phyloP scores from a whole-genome alignment of 2,329 filamentous ascomycete genomes.

The Epichloe typhina region DNA sequence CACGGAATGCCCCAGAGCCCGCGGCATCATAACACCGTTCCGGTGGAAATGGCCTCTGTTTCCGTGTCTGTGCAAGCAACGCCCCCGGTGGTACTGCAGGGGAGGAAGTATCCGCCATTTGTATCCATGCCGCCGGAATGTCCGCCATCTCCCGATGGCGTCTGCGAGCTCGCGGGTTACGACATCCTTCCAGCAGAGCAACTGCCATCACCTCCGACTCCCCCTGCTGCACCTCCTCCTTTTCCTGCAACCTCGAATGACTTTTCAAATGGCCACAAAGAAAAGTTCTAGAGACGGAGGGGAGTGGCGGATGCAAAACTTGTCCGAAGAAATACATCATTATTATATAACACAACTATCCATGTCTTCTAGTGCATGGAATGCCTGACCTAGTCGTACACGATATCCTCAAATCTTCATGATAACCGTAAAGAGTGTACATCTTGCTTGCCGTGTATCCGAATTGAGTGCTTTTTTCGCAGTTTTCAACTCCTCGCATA shows the following conservation, averaged over 20 bases:
- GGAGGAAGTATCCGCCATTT: neutral
- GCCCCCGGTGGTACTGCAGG: neutral
- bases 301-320: neutral
- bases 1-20: neutral
- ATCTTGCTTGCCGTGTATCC: neutral
- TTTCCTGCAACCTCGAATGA: neutral
- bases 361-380: conserved; percentile 13
- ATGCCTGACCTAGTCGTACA: conserved; percentile 18
- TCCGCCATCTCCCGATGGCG: conserved; percentile 12
- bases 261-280: neutral
- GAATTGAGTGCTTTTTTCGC: neutral
- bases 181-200: conserved; percentile 7
- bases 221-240: neutral
- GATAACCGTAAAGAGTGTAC: conserved; percentile 8
- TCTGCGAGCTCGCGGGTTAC: conserved; percentile 33
- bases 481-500: conserved; percentile 13
- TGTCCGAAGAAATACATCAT: neutral
- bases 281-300: neutral
- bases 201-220: neutral
- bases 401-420: conserved; percentile 8
- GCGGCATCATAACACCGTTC: conserved; percentile 14
- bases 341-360: conserved; percentile 4
- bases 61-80: conserved; percentile 18
- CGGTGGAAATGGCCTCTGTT: conserved; percentile 40
- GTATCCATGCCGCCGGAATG: neutral